Evolutionary conservation across 345 rosid genomes (phyloP).

Genomic region (Lumnitzera racemosa): DNA sequence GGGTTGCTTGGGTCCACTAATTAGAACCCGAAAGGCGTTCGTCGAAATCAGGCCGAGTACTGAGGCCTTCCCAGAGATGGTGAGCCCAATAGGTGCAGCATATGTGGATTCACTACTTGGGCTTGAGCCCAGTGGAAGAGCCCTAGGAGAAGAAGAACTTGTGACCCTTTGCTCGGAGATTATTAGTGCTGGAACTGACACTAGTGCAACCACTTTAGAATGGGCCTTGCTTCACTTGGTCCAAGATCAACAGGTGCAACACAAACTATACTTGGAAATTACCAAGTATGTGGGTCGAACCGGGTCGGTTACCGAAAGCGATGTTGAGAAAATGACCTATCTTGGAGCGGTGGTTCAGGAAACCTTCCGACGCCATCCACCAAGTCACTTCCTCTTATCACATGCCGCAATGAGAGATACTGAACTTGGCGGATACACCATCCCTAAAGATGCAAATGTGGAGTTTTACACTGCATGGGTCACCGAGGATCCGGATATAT

Average conservation of each 20-base stretch:
- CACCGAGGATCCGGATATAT: slow-evolving; percentile 68
- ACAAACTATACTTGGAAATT: slow-evolving; percentile 57
- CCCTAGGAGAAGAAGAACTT: slow-evolving; percentile 60
- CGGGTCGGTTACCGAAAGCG: slow-evolving; percentile 53
- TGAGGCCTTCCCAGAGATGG: slow-evolving; percentile 40
- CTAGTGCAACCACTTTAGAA: slow-evolving; percentile 73
- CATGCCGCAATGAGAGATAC: slow-evolving; percentile 65
- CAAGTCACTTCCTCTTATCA: slow-evolving; percentile 82
- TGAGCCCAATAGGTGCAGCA: slow-evolving; percentile 91
- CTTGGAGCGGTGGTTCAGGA: slow-evolving; percentile 72
- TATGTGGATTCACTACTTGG: slow-evolving; percentile 71
- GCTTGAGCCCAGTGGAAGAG: slow-evolving; percentile 41
- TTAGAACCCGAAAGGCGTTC: slow-evolving; percentile 50
- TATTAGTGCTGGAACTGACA: slow-evolving; percentile 87
- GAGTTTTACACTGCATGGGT: slow-evolving; percentile 96
- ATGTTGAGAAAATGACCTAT: slow-evolving; percentile 59
- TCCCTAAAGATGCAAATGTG: slow-evolving; percentile 57
- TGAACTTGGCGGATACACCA: slow-evolving; percentile 64
- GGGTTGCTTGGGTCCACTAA: slow-evolving; percentile 68
- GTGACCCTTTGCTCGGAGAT: slow-evolving; percentile 83
- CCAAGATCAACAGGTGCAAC: slow-evolving; percentile 56
- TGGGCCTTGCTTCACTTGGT: slow-evolving; percentile 80
- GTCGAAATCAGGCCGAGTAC: slow-evolving; percentile 28
- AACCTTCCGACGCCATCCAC: slow-evolving; percentile 92
- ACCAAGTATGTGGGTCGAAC: slow-evolving; percentile 46